These are phyloP conservation scores for Chernovozyma sophiae-reginae DNA, from an alignment of 1,139 yeast genomes.

Conservation along the genomic window DNA sequence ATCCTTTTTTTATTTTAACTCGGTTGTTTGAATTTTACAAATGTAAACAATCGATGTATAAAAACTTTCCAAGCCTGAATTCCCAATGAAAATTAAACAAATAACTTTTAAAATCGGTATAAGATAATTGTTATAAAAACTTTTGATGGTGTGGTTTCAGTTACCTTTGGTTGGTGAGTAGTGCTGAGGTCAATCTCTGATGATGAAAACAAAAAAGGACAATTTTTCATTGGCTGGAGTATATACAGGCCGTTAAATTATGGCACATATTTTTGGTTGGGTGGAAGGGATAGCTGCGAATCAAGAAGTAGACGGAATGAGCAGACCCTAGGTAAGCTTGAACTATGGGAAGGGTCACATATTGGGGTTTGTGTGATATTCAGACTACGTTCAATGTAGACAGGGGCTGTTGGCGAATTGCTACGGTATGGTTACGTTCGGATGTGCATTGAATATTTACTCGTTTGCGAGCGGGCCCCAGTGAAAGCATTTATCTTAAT, in stretches of 20 bases:
- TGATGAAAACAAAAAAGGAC: conserved; percentile 6
- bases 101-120: not conserved
- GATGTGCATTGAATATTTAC: too few species aligned
- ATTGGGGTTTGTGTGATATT: too few species aligned
- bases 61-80: not conserved
- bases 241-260: conserved; percentile 2
- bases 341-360: too few species aligned
- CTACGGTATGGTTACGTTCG: too few species aligned
- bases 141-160: not conserved
- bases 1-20: too few species aligned
- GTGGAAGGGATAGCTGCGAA: not conserved
- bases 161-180: not conserved
- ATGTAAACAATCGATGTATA: too few species aligned
- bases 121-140: not conserved
- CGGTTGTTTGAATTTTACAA: too few species aligned
- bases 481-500: too few species aligned
- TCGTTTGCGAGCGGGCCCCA: too few species aligned
- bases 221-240: conserved; percentile 7
- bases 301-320: not conserved
- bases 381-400: too few species aligned
- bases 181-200: conserved; percentile 2
- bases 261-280: not conserved
- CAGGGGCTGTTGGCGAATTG: too few species aligned
- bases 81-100: not conserved
- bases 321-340: too few species aligned